A percentile compares a stretch with the other conserved stretches of the same genome.
Evolutionary conservation across 768 basidiomycete species (phyloP).

Genomic region (Tulasnella sp.): DNA sequence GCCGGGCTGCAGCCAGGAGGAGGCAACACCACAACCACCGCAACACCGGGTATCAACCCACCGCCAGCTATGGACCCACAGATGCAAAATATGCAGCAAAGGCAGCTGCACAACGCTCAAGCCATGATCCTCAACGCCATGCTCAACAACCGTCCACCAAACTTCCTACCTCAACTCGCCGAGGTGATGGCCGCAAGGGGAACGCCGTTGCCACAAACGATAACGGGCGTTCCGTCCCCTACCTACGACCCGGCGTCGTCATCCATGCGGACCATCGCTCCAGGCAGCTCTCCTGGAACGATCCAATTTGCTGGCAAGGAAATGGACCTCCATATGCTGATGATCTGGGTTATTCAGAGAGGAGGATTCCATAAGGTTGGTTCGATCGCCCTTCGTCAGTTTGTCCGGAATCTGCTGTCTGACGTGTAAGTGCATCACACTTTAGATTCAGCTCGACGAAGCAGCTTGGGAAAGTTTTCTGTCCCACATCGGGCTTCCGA

Average conservation of each 20-base stretch:
- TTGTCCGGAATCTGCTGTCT: background rate
- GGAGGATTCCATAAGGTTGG: conserved; percentile 56
- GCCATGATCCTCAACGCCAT: conserved; percentile 30
- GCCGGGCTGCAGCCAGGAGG: conserved; percentile 15
- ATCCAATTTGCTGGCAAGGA: conserved; percentile 64
- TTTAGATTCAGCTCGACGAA: conserved; percentile 26
- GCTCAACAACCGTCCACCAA: conserved; percentile 30
- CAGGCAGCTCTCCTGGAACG: conserved; percentile 47
- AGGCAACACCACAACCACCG: conserved; percentile 19
- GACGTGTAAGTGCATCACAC: background rate
- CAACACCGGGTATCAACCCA: background rate
- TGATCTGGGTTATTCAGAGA: conserved; percentile 44
- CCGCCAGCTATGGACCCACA: conserved; percentile 5
- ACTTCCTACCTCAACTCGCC: conserved; percentile 52
- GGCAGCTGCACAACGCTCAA: conserved; percentile 25
- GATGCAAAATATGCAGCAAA: conserved; percentile 19
- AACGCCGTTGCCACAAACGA: conserved; percentile 60
- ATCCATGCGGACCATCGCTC: conserved; percentile 55
- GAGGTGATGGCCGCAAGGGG: conserved; percentile 44
- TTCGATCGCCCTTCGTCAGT: background rate
- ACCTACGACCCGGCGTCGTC: conserved; percentile 53
- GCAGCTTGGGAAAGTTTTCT: conserved; percentile 47
- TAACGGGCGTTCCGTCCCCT: conserved; percentile 49
- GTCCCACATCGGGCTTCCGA: conserved; percentile 49
- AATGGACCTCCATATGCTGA: conserved; percentile 64